phyloP scores from a whole-genome alignment of 2,329 filamentous ascomycete species.

The Aspergillus sp. region DNA sequence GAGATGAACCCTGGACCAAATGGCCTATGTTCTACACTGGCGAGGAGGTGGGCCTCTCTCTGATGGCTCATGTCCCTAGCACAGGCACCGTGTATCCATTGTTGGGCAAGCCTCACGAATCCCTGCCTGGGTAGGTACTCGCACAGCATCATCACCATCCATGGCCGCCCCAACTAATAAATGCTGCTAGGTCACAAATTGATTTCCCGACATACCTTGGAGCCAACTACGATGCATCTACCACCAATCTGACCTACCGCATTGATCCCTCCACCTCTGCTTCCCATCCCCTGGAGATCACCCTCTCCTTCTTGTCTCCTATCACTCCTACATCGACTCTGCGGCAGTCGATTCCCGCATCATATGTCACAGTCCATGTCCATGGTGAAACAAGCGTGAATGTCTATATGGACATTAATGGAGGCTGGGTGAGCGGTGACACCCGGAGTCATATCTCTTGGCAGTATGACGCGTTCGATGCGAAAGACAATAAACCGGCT shows the following conservation, averaged over 20 bases:
- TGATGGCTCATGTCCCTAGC: conserved; percentile 64
- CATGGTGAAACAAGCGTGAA: conserved; percentile 66
- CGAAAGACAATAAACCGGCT: conserved; percentile 40
- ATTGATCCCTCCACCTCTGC: conserved; percentile 50
- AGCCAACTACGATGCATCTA: conserved; percentile 68
- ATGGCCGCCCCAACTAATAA: background rate
- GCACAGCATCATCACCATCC: background rate
- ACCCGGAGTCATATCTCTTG: conserved; percentile 69
- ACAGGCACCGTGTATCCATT: conserved; percentile 64
- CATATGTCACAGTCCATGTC: conserved; percentile 72
- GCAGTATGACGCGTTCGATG: conserved; percentile 57
- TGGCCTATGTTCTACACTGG: conserved; percentile 89
- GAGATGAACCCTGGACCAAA: conserved; percentile 73
- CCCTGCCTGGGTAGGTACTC: conserved; percentile 50
- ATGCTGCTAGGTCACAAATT: conserved; percentile 49
- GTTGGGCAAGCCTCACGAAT: conserved; percentile 67
- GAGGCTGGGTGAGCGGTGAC: conserved; percentile 81
- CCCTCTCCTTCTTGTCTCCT: conserved; percentile 70
- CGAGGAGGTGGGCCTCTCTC: conserved; percentile 64
- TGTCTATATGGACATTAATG: conserved; percentile 67
- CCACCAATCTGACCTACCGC: conserved; percentile 67
- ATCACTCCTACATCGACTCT: conserved; percentile 80
- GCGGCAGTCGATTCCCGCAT: conserved; percentile 78
- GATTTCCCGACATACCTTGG: conserved; percentile 62
- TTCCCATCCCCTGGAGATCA: conserved; percentile 53